Base-by-base conservation (phyloP, 257 asterid species). In the Solanum bulbocastanum region DNA sequence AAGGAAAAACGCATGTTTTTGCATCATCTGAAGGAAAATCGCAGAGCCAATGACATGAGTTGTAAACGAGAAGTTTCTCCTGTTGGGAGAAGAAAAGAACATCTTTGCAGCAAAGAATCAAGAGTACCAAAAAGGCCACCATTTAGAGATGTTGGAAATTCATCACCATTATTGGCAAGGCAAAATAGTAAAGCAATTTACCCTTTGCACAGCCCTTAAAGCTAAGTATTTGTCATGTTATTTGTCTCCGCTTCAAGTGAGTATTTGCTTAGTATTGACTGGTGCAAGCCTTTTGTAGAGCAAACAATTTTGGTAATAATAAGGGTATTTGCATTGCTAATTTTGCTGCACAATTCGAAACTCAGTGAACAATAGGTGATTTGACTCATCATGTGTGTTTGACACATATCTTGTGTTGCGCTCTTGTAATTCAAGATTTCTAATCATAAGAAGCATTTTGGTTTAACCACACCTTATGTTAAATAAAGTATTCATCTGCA, bases 1-100 rank as follows among this genome's bases (percentile, higher is more conserved):
- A 94, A 92, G 90, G 99, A 94, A 93, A 95, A 94, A 87, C 88
- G 91, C 60, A 89, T 90, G 88, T 89, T 91, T 37, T 69, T 87
- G 49, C 90, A 87, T 15, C 93, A 87, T 32, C 40, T 87, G 5
- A 92, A 88, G 89, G 94, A 93, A 69, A 90, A 89, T 40, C 82
- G 66, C 10, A 85, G 82, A 5, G 62, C 83, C 46, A 40, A 69
- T 11, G 90, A 88, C 37, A 83, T 84, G 82, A 66, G 84, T 35
- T 60, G 86, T 81, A 86, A 49, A n/a, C 86, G 58, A 44, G 94
- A 89, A 62, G 52, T 84, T 83, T 75, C 42, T n/a, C 84, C 62
- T 39, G 91, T 84, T 42, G 88, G 90, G 85, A 79, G 90, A 56
- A 83, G 87, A 89, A 91, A 73, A 76, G 68, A 88, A 32, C 27